Base-by-base conservation (phyloP, 2,329 filamentous ascomycete species). In the Aspergillus quadricinctus region DNA sequence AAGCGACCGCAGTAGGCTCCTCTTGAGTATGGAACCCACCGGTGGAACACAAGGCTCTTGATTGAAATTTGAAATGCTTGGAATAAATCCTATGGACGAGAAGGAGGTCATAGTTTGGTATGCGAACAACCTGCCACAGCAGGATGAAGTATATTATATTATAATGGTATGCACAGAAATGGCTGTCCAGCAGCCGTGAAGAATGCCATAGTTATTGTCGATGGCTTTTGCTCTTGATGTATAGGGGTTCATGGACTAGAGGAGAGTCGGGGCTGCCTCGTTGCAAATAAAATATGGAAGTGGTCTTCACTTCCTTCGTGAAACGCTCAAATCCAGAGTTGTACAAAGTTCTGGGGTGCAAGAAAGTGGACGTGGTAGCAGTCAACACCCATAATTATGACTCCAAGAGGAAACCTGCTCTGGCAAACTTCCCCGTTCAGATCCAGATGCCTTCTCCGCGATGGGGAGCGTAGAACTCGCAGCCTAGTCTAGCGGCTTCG, bases 391-490 rank as follows among this genome's bases (percentile, higher is more conserved):
- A 17, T 17, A 7, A 17, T 17, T 17, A 35, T 6, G 31, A 17
- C 31, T 31, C 2, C 40, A 21, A 23, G 21, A 9, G 14, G 4
- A 37, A 37, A 17, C 3, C 5, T 37, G 31, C 31, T 17, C 17
- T 37, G 2, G 5, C 31, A 17, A 14, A 37, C 14, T 25, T 46
- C 3, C 11, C 19, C 11, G 21, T 14, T 46, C 11, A 46, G 14
- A 46, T 27, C 43, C 70, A 80, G 43, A 81, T 72, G n/a, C 71
- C 73, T 72, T 88, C 83, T 3, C 90, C 90, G 50, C 81, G 78
- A 62, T 79, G 78, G 11, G 89, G 88, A 49, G 96, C 79, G 35
- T 88, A 76, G 73, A 95, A 97, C 62, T 89, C 84, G 70, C 90
- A 95, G 0, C 92, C 93, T 49, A 96, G 72, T 48, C 82, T 81